A percentile compares a stretch with the other conserved stretches of the same genome.
These are phyloP conservation scores for Metarhizium robertsii DNA, from an alignment of 2,329 filamentous ascomycete genomes.

Conservation along the genomic window DNA sequence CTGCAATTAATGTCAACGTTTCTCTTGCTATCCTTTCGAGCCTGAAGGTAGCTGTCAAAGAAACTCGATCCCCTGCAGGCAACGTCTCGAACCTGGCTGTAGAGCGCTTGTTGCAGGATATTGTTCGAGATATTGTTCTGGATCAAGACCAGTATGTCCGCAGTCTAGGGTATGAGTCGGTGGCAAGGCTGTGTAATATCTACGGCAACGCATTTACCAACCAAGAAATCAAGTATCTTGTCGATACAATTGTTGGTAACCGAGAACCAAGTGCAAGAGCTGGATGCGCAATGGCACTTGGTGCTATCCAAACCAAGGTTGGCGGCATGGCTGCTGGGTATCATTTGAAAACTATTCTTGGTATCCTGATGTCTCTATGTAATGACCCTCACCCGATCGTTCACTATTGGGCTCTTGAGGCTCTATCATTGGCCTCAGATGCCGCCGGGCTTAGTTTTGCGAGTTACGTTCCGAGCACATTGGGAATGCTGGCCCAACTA, in stretches of 20 bases:
- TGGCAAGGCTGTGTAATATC: slow-evolving; percentile 74
- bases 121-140: slow-evolving; percentile 62
- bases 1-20: slow-evolving; percentile 86
- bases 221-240: slow-evolving; percentile 78
- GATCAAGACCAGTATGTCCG: slow-evolving; percentile 81
- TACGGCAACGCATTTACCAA: slow-evolving; percentile 87
- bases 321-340: slow-evolving; percentile 96
- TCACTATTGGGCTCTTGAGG: slow-evolving; percentile 93
- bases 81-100: slow-evolving; percentile 66
- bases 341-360: slow-evolving; percentile 93
- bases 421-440: slow-evolving; percentile 75
- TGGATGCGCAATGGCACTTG: slow-evolving; percentile 87
- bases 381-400: slow-evolving; percentile 93
- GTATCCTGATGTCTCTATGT: slow-evolving; percentile 94
- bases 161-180: slow-evolving; percentile 71
- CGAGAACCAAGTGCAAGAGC: slow-evolving; percentile 87
- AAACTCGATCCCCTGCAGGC: slow-evolving; percentile 64
- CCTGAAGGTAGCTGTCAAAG: slow-evolving; percentile 74
- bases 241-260: slow-evolving; percentile 91
- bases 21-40: slow-evolving; percentile 72
- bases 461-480: slow-evolving; percentile 76
- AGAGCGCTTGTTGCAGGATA: slow-evolving; percentile 75
- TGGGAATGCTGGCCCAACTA: slow-evolving; percentile 89
- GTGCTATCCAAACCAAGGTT: slow-evolving; percentile 88
- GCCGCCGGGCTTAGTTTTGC: slow-evolving; percentile 90